Percentiles rank a stretch among this genome's conserved stretches.
Evolutionary conservation across 176 grass and related monocot species (phyloP).

Genomic region (Avena insularis): DNA sequence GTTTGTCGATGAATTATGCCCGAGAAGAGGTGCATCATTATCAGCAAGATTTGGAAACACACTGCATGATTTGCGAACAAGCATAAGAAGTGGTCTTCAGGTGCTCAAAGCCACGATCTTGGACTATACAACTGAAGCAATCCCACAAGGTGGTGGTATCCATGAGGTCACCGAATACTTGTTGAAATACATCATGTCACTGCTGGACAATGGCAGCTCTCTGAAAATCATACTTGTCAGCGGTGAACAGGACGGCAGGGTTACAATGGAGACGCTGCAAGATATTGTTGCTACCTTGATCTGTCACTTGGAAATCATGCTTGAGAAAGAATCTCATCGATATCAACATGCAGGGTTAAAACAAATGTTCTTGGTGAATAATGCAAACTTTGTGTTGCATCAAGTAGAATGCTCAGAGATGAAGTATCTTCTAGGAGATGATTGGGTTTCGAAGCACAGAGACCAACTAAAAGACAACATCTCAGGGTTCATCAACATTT

Average conservation of each 20-base stretch:
- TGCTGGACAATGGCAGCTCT: neutral
- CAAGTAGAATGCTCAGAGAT: conserved; percentile 6
- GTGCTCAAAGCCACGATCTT: neutral
- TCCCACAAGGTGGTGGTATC: conserved; percentile 1
- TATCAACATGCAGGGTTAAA: neutral
- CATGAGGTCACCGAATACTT: conserved; percentile 32
- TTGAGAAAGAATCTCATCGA: conserved; percentile 16
- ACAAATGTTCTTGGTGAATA: conserved; percentile 23
- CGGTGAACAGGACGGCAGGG: neutral
- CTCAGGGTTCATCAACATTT: conserved; percentile 20
- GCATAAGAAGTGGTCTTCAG: neutral
- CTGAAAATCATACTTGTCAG: neutral
- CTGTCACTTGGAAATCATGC: conserved; percentile 14
- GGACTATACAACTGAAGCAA: neutral
- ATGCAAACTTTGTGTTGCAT: neutral
- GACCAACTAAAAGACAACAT: neutral
- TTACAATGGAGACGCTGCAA: neutral
- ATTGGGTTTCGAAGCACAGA: neutral
- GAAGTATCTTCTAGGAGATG: neutral
- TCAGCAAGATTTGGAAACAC: neutral
- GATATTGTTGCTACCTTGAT: conserved; percentile 9
- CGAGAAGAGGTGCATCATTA: neutral
- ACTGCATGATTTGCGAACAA: neutral
- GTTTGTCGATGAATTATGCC: conserved; percentile 17
- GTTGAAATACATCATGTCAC: neutral